Evolutionary conservation across 192 early-diverging fungal genomes (phyloP), one percentile per base, ranked within the genome.

Genomic region (Coemansia sp.): DNA sequence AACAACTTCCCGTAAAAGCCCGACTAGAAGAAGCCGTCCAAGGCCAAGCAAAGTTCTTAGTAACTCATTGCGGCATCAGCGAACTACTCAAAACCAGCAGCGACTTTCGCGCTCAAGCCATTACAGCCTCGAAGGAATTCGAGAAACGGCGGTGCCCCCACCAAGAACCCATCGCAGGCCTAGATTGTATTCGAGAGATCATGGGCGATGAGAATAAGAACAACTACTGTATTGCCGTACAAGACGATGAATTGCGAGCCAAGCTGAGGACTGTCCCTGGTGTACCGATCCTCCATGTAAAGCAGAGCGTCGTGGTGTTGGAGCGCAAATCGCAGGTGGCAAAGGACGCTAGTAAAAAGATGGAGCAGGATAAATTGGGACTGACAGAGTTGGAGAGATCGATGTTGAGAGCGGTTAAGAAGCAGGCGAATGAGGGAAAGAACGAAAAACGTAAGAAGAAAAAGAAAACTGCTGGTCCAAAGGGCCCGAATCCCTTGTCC

Each of bases 401-500:
- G 59, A 77, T 64, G 84, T 78, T 85, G 77, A 92, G 76, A 74
- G 69, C 62, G 38, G 80, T 78, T 46, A 88, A 67, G 64, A 72
- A 71, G 69, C 80, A 76, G 53, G 69, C 60, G 50, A 81, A 61
- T 20, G 68, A 70, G 50, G 69, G 55, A 11, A 76, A 70, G 45
- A 38, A 32, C 19, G 65, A 64, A 9, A 69, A 84, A 56, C 32
- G 73, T 48, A 84, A 87, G 79, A 82, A 69, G 68, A 88, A 86
- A 72, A 72, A 75, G 50, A 91, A 90, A 72, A n/a, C 13, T 5
- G 55, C 55, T 34, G 90, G 89, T 27, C 82, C 88, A 40, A 94
- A 95, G 81, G 88, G 84, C 27, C 92, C 93, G 5, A 98, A 98
- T 68, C 93, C 94, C 58, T 76, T 97, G 13, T 92, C 93, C 27